A percentile compares a stretch with the other conserved stretches of the same genome.
phyloP scores from a whole-genome alignment of 139 green algal species.

The Auxenochlorella protothecoides region DNA sequence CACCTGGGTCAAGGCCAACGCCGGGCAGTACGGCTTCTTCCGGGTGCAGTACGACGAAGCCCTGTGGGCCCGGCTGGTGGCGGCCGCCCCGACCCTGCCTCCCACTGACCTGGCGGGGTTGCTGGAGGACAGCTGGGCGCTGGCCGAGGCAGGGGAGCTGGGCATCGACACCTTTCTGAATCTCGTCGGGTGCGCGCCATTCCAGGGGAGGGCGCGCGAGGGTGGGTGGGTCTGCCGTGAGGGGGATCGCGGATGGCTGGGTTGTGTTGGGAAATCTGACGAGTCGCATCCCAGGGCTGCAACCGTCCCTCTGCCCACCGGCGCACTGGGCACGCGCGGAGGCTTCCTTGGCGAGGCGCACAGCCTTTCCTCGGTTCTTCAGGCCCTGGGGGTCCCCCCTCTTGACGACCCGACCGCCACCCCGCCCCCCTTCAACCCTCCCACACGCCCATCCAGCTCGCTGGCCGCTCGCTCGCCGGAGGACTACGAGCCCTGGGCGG shows the following conservation, averaged over 20 bases:
- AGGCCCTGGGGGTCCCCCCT: too few species aligned
- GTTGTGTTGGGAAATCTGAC: too few species aligned
- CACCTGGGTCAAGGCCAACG: slow-evolving; percentile 62
- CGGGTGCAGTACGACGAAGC: slow-evolving; percentile 42
- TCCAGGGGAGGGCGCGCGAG: not conserved
- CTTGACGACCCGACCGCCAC: too few species aligned
- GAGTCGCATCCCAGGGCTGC: too few species aligned
- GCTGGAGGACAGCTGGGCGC: slow-evolving; percentile 45
- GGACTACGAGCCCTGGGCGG: slow-evolving; percentile 34
- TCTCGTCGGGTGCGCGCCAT: slow-evolving; percentile 23
- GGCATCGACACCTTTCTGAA: slow-evolving; percentile 31
- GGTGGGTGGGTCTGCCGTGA: too few species aligned
- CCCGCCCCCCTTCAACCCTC: too few species aligned
- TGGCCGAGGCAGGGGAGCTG: slow-evolving; percentile 25
- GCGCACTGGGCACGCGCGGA: too few species aligned
- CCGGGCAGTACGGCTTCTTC: slow-evolving; percentile 47
- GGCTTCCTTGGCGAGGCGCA: too few species aligned
- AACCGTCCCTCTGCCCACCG: too few species aligned
- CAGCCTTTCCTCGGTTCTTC: too few species aligned
- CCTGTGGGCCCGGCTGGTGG: slow-evolving; percentile 32
- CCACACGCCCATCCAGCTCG: not conserved
- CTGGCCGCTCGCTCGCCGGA: slow-evolving; percentile 1
- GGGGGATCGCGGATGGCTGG: too few species aligned
- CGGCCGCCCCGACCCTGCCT: slow-evolving; percentile 5
- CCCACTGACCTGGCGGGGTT: slow-evolving; percentile 40